Base-by-base conservation (phyloP, 768 basidiomycete genomes). In the Mycena metata region DNA sequence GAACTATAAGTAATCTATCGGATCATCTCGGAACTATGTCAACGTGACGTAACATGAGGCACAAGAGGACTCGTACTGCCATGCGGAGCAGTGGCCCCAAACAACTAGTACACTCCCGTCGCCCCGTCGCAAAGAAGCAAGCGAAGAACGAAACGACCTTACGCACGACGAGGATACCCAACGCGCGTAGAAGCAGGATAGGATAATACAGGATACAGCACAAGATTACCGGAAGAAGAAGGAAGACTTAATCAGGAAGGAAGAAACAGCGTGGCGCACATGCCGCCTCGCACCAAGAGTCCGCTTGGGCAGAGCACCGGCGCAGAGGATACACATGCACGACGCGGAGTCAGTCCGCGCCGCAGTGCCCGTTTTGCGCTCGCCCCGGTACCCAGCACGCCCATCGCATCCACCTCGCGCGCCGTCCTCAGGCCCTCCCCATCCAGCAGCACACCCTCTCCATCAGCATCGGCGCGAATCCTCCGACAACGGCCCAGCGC, bases 331-430 rank as follows among this genome's bases (percentile, higher is more conserved):
- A 12, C 36, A 12, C 36, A 36, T 6, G 36, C 36, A 12, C 36
- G 39, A 15, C 39, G 39, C 39, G 39, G 39, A 9, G 39, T 15
- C 16, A 46, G 43, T 9, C 57, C 57, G 4, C 8, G 57, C 8
- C 17, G 57, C 1, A 58, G 57, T 26, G 57, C 57, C 8, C 57
- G 57, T 10, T 58, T 58, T 8, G 57, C 57, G 5, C 36, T 39
- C 3, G 5, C 42, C 17, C 2, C 23, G 54, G 12, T 24, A 17
- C 19, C 15, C 42, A 16, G 41, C 26, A n/a, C n/a, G n/a, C 57
- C 57, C 1, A 42, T 58, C 6, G 57, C 57, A 30, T 33, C 26
- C 11, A 58, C 57, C 10, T 58, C 57, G 57, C 57, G 57, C 57
- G 42, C 45, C 8, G 57, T 21, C 2, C 42, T 19, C 30, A 30